phyloP scores from a whole-genome alignment of 2,329 filamentous ascomycete species.

The Apiospora rasikravindrae region DNA sequence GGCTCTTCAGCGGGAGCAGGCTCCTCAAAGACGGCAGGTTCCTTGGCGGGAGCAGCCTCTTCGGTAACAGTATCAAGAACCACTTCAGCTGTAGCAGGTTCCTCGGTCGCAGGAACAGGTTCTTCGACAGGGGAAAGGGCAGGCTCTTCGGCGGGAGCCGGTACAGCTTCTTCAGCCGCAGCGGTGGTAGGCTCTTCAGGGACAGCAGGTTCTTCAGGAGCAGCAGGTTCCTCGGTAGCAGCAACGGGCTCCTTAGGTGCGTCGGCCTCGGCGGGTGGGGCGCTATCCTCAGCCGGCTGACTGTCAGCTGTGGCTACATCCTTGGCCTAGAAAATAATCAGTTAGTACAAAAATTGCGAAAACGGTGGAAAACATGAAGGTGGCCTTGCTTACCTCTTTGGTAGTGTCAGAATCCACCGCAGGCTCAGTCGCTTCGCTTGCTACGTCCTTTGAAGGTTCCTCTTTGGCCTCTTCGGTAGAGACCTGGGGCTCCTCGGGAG shows the following conservation, averaged over 20 bases:
- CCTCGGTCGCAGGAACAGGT: background rate
- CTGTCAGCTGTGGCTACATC: slow-evolving; percentile 23
- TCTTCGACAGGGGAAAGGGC: background rate
- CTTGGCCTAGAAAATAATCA: slow-evolving; percentile 14
- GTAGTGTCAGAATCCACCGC: slow-evolving; percentile 24
- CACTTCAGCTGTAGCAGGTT: slow-evolving; percentile 15
- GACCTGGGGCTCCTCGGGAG: background rate
- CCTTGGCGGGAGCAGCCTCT: background rate
- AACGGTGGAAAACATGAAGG: background rate
- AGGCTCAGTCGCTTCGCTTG: slow-evolving; percentile 23
- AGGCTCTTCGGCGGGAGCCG: background rate
- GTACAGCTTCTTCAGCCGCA: background rate
- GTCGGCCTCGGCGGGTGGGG: background rate
- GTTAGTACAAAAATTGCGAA: slow-evolving; percentile 4
- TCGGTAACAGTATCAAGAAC: background rate
- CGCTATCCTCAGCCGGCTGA: background rate
- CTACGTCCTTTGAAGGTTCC: slow-evolving; percentile 1
- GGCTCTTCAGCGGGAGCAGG: background rate
- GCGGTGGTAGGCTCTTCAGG: slow-evolving; percentile 15
- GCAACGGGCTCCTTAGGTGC: slow-evolving; percentile 21
- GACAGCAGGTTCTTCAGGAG: background rate
- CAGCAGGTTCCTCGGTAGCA: background rate
- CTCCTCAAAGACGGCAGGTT: background rate
- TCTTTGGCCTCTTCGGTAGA: slow-evolving; percentile 17
- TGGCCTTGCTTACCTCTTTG: slow-evolving; percentile 23